These are phyloP conservation scores for Pseudocercospora fijiensis DNA, from an alignment of 2,329 filamentous ascomycete species.

Conservation along the genomic window DNA sequence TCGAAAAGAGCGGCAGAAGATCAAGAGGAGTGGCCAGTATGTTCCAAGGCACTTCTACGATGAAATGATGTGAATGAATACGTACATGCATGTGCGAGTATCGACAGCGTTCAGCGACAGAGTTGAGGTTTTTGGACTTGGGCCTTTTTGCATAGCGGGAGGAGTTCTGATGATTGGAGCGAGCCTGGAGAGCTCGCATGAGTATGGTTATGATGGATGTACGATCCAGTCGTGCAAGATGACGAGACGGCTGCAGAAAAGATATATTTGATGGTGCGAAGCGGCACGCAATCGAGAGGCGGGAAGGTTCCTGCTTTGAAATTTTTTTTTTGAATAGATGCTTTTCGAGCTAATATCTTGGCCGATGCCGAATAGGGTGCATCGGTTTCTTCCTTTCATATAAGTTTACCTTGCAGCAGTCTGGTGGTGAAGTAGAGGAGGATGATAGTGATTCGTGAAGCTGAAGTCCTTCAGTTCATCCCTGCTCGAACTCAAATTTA, in stretches of 20 bases:
- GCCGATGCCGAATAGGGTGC: background rate
- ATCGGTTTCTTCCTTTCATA: no score
- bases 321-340: background rate
- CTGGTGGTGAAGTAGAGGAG: no score
- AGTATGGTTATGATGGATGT: background rate
- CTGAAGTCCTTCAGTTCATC: no score
- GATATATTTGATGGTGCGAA: background rate
- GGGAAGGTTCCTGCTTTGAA: background rate
- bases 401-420: no score
- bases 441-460: no score
- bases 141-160: constrained; percentile 12
- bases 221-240: background rate
- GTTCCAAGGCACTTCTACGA: constrained; percentile 16
- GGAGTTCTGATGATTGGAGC: constrained; percentile 6
- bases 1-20: constrained; percentile 4
- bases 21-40: constrained; percentile 14
- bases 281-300: background rate
- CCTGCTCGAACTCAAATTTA: no score
- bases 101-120: constrained; percentile 11
- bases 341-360: background rate
- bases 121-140: background rate
- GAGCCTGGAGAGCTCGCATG: background rate
- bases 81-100: background rate
- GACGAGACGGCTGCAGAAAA: background rate
- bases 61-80: constrained; percentile 7